Evolutionary conservation across 768 basidiomycete genomes (phyloP).

Genomic region (Panaeolus cyanescens): DNA sequence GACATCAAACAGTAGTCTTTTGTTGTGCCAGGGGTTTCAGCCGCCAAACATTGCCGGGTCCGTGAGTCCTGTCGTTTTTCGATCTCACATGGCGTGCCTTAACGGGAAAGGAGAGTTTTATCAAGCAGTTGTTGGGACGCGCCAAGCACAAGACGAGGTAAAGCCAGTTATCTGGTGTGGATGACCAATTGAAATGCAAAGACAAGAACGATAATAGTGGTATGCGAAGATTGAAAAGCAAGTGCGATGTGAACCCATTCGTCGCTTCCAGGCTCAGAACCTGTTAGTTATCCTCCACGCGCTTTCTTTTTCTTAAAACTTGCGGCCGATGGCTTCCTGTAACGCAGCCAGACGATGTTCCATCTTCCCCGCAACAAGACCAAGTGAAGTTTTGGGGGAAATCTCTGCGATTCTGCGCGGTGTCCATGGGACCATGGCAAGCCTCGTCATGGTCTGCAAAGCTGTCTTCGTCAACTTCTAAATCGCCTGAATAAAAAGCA

Average conservation of each 20-base stretch:
- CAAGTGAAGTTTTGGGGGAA: conserved; percentile 52
- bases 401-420: conserved; percentile 34
- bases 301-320: conserved; percentile 36
- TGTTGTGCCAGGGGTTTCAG: conserved; percentile 1
- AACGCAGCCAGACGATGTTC: conserved; percentile 39
- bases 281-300: conserved; percentile 17
- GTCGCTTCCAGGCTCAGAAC: not conserved
- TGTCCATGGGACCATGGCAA: conserved; percentile 49
- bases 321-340: conserved; percentile 33
- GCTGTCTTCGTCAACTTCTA: conserved; percentile 39
- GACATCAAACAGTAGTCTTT: not conserved
- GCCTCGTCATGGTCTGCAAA: conserved; percentile 52
- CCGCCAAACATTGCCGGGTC: conserved; percentile 1
- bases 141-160: not conserved
- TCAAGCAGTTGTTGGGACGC: not conserved
- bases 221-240: conserved; percentile 10
- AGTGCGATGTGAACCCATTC: conserved; percentile 1
- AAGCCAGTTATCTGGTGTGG: not conserved
- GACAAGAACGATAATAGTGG: conserved; percentile 14
- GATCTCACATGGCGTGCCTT: conserved; percentile 1
- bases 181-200: not conserved
- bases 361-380: conserved; percentile 50
- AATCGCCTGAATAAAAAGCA: conserved; percentile 33
- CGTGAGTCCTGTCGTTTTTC: not conserved
- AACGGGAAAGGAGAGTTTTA: not conserved